Conservation (phyloP, 345 rosid genomes). For the Gossypium arboreum region DNA sequence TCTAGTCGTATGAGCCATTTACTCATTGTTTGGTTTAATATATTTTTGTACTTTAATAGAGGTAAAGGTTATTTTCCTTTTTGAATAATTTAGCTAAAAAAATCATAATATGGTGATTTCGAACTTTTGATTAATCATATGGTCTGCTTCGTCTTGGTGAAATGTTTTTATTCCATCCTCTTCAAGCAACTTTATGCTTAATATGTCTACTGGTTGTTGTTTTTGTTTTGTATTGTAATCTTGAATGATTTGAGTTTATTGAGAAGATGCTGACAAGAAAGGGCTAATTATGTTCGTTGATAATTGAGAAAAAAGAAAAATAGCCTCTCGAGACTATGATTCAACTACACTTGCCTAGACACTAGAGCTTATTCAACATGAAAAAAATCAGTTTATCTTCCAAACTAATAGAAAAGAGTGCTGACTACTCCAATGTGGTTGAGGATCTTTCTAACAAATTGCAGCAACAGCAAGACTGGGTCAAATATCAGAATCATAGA, state of each 20-base stretch:
- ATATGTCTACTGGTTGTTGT: neutral
- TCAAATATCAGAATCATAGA: slow-evolving; percentile 25
- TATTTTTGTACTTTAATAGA: neutral
- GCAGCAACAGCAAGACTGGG: slow-evolving; percentile 65
- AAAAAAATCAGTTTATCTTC: slow-evolving; percentile 47
- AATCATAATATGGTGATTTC: neutral
- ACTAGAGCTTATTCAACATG: slow-evolving; percentile 52
- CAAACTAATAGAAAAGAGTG: slow-evolving; percentile 44
- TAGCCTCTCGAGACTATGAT: slow-evolving; percentile 50
- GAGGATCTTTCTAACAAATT: slow-evolving; percentile 42
- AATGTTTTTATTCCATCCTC: neutral
- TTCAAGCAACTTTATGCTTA: neutral
- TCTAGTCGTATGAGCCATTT: no score
- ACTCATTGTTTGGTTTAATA: neutral
- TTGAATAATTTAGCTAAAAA: neutral
- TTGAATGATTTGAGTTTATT: slow-evolving; percentile 9
- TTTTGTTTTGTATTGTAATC: neutral
- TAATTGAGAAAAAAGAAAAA: slow-evolving; percentile 50
- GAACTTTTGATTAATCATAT: neutral
- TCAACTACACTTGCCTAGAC: slow-evolving; percentile 55
- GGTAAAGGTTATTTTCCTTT: neutral
- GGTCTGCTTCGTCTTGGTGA: neutral
- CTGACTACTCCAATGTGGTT: slow-evolving; percentile 45
- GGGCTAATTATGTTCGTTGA: slow-evolving; percentile 53
- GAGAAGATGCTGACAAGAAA: slow-evolving; percentile 46